Conservation (phyloP, 208 protist genomes). For the Leishmania amazonensis region DNA sequence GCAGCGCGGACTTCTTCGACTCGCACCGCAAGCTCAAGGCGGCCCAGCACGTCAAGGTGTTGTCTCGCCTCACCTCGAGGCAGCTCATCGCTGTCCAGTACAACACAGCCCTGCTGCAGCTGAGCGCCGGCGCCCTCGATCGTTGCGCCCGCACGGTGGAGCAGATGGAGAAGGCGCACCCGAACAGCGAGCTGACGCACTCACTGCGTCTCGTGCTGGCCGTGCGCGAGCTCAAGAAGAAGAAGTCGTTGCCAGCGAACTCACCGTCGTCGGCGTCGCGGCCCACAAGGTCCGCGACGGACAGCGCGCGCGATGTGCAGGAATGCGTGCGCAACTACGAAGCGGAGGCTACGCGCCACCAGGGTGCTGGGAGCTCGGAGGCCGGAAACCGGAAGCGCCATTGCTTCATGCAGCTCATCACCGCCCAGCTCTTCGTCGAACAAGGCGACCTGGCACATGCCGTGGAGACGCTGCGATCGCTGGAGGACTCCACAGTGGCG, state of each 20-base stretch:
- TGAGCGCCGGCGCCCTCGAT: conserved; percentile 58
- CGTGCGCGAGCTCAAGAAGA: conserved; percentile 67
- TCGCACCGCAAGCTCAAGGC: conserved; percentile 64
- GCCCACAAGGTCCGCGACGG: conserved; percentile 1
- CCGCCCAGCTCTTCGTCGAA: conserved; percentile 79
- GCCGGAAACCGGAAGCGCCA: conserved; percentile 2
- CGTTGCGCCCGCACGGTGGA: conserved; percentile 66
- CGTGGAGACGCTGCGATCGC: conserved; percentile 37
- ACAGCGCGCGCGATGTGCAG: conserved; percentile 22
- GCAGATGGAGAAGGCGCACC: conserved; percentile 60
- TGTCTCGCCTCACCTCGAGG: conserved; percentile 55
- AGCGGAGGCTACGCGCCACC: conserved; percentile 12
- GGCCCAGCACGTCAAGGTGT: conserved; percentile 63
- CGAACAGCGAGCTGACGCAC: conserved; percentile 64
- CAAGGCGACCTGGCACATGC: conserved; percentile 66
- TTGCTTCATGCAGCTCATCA: conserved; percentile 52
- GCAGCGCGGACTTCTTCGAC: conserved; percentile 69
- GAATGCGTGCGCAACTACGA: conserved; percentile 34
- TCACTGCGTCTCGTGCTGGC: conserved; percentile 68
- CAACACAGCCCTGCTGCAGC: conserved; percentile 84
- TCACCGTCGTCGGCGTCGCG: conserved; percentile 4
- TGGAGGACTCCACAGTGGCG: conserved; percentile 39
- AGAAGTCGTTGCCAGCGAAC: conserved; percentile 20
- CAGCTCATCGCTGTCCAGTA: conserved; percentile 80
- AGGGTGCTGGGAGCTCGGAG: conserved; percentile 17